These are phyloP conservation scores for Eucalyptus albens DNA, from an alignment of 345 rosid genomes.

Conservation along the genomic window DNA sequence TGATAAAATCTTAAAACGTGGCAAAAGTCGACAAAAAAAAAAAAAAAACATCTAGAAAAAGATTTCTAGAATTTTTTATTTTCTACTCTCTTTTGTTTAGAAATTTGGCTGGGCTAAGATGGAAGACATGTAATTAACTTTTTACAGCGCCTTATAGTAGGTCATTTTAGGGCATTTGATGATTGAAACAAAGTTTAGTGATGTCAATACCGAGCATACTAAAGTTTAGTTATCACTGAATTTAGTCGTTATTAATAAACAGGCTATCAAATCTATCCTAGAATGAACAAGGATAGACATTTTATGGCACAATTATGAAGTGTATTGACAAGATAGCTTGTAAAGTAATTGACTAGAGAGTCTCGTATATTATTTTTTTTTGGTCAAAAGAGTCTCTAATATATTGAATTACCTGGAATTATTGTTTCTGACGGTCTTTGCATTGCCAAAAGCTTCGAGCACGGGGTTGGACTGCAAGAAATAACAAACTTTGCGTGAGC, in stretches of 20 bases:
- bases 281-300: not conserved
- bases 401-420: conserved; percentile 56
- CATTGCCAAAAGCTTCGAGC: conserved; percentile 95
- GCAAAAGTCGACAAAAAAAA: not conserved
- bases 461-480: conserved; percentile 84
- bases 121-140: not conserved
- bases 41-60: not conserved
- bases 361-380: not conserved
- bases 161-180: not conserved
- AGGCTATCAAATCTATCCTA: not conserved
- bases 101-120: not conserved
- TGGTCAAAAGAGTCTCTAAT: not conserved
- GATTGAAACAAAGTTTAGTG: not conserved
- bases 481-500: not conserved
- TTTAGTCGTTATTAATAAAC: not conserved
- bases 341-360: not conserved
- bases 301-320: not conserved
- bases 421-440: conserved; percentile 81
- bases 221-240: not conserved
- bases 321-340: not conserved
- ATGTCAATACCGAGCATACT: not conserved
- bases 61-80: not conserved
- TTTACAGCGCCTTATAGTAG: not conserved
- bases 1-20: not conserved
- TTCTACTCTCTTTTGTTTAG: not conserved